Base-by-base conservation (phyloP, 495 filamentous ascomycete genomes). In the Penicillium chermesinum region DNA sequence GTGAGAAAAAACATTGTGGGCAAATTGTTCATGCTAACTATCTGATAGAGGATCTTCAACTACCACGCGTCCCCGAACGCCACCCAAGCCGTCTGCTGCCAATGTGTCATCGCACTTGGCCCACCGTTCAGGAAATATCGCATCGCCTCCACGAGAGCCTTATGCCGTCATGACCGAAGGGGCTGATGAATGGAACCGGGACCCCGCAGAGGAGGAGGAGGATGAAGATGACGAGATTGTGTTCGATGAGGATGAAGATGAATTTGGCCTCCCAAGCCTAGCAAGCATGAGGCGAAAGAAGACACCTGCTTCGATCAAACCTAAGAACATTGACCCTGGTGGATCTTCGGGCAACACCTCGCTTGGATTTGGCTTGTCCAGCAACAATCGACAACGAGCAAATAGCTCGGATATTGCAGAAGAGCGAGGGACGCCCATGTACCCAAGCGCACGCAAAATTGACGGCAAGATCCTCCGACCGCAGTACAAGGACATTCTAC, bases 391-490 rank as follows among this genome's bases (percentile, higher is more conserved):
- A 40, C 70, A 68, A 47, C 69, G 77, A 44, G 84, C 88, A 37
- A 82, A 95, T 61, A 94, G 87, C 64, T 83, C 86, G 25, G 90
- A 96, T 61, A 95, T 96, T 62, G 88, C 89, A 14, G 86, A 91
- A 62, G 89, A 94, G 72, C 77, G 90, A 46, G 86, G 86, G n/a
- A 71, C 85, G n/a, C 84, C 89, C 7, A 80, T 79, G 48, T 98
- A 97, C 63, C 93, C 93, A 6, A 83, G 81, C 48, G 79, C 91
- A 7, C 89, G 89, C 58, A 91, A 88, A 63, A 82, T 72, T 50
- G 91, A 96, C 59, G 91, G 86, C 7, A 97, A 98, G 67, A 96
- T 96, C 34, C 74, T 98, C 13, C 83, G 94, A 32, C 93, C 94
- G 38, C 93, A 98, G 64, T 97, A 96, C 58, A 96, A 97, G 66